phyloP scores from a whole-genome alignment of 352 stramenopile species.

The Pythium monospermum region DNA sequence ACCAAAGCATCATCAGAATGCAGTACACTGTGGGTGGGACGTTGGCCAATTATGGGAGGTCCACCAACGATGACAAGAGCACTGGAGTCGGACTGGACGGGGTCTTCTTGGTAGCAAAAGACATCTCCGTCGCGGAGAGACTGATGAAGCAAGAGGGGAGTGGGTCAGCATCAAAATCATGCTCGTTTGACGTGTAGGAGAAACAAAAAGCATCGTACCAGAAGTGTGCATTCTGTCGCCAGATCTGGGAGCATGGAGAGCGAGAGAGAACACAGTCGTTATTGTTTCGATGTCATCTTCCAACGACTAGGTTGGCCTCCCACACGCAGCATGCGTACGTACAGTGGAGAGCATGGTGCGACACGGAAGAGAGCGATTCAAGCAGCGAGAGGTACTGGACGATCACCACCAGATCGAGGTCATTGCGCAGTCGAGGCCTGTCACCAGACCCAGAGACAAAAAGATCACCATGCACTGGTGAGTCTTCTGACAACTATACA shows the following conservation, averaged over 20 bases:
- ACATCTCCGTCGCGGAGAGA: conserved; percentile 56
- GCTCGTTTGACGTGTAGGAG: background rate
- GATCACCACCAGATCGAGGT: conserved; percentile 53
- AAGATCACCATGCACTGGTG: too few relatives aligned
- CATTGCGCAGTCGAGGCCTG: conserved; percentile 47
- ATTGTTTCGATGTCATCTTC: too few relatives aligned
- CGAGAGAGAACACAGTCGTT: background rate
- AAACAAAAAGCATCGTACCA: conserved; percentile 22
- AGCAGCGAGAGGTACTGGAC: conserved; percentile 39
- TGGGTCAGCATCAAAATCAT: background rate
- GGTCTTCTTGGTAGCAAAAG: conserved; percentile 61
- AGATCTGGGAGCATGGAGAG: conserved; percentile 30
- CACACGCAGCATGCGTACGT: background rate
- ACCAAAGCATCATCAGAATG: background rate
- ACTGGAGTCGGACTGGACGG: conserved; percentile 28
- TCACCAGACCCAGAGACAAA: too few relatives aligned
- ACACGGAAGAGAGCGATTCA: conserved; percentile 35
- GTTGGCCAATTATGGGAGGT: too few relatives aligned
- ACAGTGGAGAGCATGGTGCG: conserved; percentile 52
- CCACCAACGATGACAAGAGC: conserved; percentile 41
- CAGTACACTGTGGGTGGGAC: too few relatives aligned
- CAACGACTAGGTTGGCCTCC: too few relatives aligned
- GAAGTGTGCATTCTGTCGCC: conserved; percentile 45
- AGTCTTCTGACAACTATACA: background rate
- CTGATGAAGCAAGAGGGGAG: conserved; percentile 14